Conservation (phyloP, 805 yeast genomes). For the Metschnikowia colocasiae region DNA sequence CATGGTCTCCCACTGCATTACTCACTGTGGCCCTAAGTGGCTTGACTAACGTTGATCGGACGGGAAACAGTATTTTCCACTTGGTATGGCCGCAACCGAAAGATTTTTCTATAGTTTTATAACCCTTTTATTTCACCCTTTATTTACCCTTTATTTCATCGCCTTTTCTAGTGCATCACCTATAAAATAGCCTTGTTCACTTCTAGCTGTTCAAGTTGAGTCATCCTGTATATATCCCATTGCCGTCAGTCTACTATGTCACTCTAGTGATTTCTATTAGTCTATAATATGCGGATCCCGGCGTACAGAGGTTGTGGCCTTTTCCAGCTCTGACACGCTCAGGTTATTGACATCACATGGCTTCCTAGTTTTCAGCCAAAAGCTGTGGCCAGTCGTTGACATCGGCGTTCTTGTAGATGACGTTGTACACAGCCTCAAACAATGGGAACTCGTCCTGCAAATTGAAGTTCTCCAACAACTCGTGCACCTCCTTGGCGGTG, state of each 20-base stretch:
- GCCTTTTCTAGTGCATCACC: too few relatives aligned
- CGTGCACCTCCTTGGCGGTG: constrained; percentile 46
- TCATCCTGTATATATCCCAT: too few relatives aligned
- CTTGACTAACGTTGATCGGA: constrained; percentile 11
- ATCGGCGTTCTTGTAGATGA: constrained; percentile 38
- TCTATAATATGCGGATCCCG: constrained; percentile 6
- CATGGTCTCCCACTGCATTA: constrained; percentile 12
- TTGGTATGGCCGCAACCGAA: constrained; percentile 11
- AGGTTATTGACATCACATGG: background rate
- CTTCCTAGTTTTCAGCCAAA: constrained; percentile 25
- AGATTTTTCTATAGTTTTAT: background rate
- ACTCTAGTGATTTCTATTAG: constrained; percentile 1
- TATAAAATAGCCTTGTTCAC: too few relatives aligned
- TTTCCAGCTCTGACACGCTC: constrained; percentile 4
- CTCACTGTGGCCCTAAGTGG: constrained; percentile 11
- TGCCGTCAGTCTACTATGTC: background rate
- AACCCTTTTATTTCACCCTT: too few relatives aligned
- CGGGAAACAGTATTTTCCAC: constrained; percentile 11
- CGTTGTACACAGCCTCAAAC: constrained; percentile 45
- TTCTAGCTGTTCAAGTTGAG: too few relatives aligned
- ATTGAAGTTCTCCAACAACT: constrained; percentile 35
- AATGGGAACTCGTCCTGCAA: constrained; percentile 39
- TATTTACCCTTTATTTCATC: too few relatives aligned
- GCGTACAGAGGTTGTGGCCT: constrained; percentile 5
- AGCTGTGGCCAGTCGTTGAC: constrained; percentile 41